Conservation (phyloP, 495 filamentous ascomycete genomes). For the Daldinia caldariorum region DNA sequence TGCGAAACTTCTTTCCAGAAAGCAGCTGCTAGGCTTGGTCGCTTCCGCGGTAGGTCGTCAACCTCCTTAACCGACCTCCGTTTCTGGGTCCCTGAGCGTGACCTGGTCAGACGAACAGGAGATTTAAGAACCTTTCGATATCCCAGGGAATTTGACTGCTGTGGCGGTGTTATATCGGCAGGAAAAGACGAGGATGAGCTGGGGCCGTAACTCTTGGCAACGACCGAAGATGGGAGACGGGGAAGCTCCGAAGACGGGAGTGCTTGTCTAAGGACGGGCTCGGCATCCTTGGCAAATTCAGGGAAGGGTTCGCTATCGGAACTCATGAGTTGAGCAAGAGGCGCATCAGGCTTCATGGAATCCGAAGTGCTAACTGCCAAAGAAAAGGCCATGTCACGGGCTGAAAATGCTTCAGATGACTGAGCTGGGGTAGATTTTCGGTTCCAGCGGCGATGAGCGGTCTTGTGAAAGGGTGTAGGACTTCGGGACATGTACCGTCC, state of each 20-base stretch:
- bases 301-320: slow-evolving; percentile 44
- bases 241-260: slow-evolving; percentile 45
- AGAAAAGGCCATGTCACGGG: slow-evolving; percentile 86
- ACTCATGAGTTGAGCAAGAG: slow-evolving; percentile 67
- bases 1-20: slow-evolving; percentile 41
- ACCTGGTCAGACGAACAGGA: slow-evolving; percentile 55
- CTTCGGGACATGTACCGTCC: slow-evolving; percentile 74
- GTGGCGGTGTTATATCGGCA: slow-evolving; percentile 50
- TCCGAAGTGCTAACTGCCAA: slow-evolving; percentile 80
- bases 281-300: slow-evolving; percentile 33
- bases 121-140: slow-evolving; percentile 56
- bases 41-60: slow-evolving; percentile 46
- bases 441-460: slow-evolving; percentile 59
- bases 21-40: slow-evolving; percentile 55
- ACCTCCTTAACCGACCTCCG: slow-evolving; percentile 50
- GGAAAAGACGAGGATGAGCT: slow-evolving; percentile 59
- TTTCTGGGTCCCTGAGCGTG: slow-evolving; percentile 58
- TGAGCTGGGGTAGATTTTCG: slow-evolving; percentile 52
- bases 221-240: slow-evolving; percentile 69
- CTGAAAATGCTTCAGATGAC: slow-evolving; percentile 60
- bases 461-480: slow-evolving; percentile 74
- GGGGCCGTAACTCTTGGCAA: slow-evolving; percentile 63
- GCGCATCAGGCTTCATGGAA: slow-evolving; percentile 78
- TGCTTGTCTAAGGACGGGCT: slow-evolving; percentile 25
- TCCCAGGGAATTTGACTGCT: slow-evolving; percentile 57